Evolutionary conservation across 495 filamentous ascomycete species (phyloP).

Genomic region (Pseudevernia furfuracea): DNA sequence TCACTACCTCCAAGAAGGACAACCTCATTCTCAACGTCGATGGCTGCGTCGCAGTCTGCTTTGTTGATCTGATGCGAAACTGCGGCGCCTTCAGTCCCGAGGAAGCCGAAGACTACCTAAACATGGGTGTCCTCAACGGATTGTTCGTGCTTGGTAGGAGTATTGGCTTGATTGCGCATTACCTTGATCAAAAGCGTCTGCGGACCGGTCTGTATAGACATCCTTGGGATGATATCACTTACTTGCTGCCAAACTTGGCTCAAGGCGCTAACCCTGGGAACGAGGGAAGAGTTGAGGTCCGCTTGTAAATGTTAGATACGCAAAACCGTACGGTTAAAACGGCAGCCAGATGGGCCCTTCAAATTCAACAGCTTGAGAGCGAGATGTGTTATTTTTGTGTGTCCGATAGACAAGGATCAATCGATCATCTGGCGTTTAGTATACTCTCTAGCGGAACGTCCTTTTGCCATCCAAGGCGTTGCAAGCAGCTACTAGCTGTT

Average conservation of each 20-base stretch:
- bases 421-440: background rate
- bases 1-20: constrained; percentile 99
- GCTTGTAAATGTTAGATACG: constrained; percentile 39
- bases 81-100: constrained; percentile 79
- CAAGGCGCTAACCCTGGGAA: constrained; percentile 62
- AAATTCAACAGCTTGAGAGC: background rate
- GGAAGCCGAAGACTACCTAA: constrained; percentile 51
- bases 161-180: constrained; percentile 99
- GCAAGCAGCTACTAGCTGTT: background rate
- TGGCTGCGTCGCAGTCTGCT: constrained; percentile 96
- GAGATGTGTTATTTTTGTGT: background rate
- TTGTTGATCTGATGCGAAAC: constrained; percentile 94
- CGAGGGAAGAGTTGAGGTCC: constrained; percentile 89
- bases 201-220: constrained; percentile 97
- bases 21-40: constrained; percentile 99
- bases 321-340: background rate
- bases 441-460: background rate
- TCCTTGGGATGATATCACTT: constrained; percentile 98
- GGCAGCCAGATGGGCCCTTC: background rate
- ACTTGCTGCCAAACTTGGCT: constrained; percentile 77
- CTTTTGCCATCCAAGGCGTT: background rate
- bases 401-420: background rate
- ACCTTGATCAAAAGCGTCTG: constrained; percentile 98
- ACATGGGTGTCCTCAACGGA: constrained; percentile 97
- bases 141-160: constrained; percentile 93